Percentiles rank a stretch among this genome's conserved stretches.
These are phyloP conservation scores for Annona cherimola DNA, from an alignment of 164 flowering plant genomes.

Conservation along the genomic window DNA sequence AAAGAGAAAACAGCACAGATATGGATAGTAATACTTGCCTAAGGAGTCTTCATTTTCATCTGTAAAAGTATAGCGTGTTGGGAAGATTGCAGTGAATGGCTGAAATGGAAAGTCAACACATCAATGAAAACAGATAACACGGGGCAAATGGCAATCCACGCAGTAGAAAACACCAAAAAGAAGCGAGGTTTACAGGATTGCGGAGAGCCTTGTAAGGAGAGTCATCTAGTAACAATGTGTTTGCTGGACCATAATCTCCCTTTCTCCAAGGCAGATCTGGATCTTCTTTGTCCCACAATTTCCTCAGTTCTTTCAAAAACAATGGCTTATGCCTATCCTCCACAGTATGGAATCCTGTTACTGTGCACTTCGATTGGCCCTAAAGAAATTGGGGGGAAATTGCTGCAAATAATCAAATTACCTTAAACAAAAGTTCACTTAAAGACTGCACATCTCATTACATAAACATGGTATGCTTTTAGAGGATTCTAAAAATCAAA, in stretches of 20 bases:
- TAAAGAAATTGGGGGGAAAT: conserved; percentile 16
- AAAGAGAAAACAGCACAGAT: neutral
- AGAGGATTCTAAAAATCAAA: neutral
- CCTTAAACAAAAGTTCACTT: neutral
- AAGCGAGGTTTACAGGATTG: conserved; percentile 59
- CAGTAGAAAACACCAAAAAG: neutral
- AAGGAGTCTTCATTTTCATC: conserved; percentile 49
- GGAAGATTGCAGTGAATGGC: conserved; percentile 74
- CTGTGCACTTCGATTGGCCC: conserved; percentile 67
- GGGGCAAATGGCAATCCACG: neutral
- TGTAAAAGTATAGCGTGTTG: conserved; percentile 44
- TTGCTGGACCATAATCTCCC: conserved; percentile 62
- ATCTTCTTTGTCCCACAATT: conserved; percentile 62
- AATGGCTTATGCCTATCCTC: conserved; percentile 65
- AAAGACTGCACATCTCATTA: neutral
- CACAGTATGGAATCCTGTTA: conserved; percentile 45
- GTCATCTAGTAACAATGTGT: conserved; percentile 86
- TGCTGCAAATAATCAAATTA: neutral
- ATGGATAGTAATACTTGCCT: conserved; percentile 39
- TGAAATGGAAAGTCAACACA: conserved; percentile 11
- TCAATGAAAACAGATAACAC: neutral
- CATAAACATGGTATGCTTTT: neutral
- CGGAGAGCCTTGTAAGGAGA: conserved; percentile 87
- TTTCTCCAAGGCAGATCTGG: conserved; percentile 63
- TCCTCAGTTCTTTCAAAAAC: conserved; percentile 68